phyloP scores from a whole-genome alignment of 768 basidiomycete species.

The Suillus clintonianus region DNA sequence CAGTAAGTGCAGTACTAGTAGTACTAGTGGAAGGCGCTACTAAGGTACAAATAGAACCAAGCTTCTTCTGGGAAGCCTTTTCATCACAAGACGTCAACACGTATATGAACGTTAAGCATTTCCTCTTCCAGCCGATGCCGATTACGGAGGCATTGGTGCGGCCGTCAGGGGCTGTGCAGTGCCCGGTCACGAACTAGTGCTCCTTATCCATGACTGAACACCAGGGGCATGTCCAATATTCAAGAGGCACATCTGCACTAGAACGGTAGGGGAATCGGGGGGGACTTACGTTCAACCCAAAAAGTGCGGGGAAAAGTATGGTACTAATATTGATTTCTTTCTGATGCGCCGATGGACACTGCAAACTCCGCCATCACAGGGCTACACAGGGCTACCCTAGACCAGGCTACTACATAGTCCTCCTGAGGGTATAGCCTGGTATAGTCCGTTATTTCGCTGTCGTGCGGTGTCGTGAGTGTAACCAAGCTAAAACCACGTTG shows the following conservation, averaged over 20 bases:
- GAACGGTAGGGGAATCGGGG: background rate
- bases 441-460: background rate
- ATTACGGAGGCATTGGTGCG: background rate
- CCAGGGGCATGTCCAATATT: background rate
- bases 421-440: slow-evolving; percentile 2
- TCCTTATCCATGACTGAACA: background rate
- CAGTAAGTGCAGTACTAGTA: no score
- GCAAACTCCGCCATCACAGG: background rate
- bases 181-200: background rate
- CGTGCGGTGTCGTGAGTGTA: background rate
- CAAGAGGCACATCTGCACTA: background rate
- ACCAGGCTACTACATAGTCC: no score
- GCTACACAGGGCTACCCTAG: background rate
- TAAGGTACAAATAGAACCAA: slow-evolving; percentile 1
- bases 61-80: background rate
- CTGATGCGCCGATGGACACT: background rate
- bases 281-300: background rate
- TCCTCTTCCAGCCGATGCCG: background rate
- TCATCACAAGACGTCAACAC: background rate
- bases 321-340: background rate
- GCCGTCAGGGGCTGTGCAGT: background rate
- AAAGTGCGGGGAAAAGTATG: background rate
- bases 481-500: background rate
- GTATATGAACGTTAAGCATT: background rate
- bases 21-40: no score